These are phyloP conservation scores for Gracilaria domingensis DNA, from an alignment of 23 red algal genomes.

Conservation along the genomic window DNA sequence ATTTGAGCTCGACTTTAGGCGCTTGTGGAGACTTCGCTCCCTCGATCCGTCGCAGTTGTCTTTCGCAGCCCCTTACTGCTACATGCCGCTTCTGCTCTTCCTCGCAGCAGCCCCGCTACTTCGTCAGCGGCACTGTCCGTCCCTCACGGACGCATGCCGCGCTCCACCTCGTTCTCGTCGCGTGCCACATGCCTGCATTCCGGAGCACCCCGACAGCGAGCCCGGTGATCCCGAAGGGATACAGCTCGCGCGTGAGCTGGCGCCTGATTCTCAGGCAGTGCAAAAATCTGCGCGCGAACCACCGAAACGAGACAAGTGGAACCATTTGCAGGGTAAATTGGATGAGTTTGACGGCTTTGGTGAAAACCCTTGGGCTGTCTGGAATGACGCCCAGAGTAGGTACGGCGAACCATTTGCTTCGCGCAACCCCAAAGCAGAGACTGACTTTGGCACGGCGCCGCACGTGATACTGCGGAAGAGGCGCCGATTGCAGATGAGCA, in stretches of 20 bases:
- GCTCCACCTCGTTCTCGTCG: background rate
- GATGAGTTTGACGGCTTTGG: background rate
- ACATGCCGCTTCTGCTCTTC: constrained; percentile 16
- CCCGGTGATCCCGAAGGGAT: constrained; percentile 46
- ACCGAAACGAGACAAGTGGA: constrained; percentile 29
- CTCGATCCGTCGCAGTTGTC: too few relatives aligned
- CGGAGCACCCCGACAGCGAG: background rate
- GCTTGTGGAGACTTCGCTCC: background rate
- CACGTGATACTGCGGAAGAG: constrained; percentile 38
- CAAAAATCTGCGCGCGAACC: background rate
- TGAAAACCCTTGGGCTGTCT: constrained; percentile 24
- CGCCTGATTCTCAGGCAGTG: constrained; percentile 4
- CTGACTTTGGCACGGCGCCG: constrained; percentile 77
- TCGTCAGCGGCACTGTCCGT: background rate
- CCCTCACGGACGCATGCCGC: background rate
- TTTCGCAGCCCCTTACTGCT: background rate
- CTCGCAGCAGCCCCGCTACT: constrained; percentile 5
- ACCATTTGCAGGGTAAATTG: background rate
- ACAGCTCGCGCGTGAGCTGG: constrained; percentile 45
- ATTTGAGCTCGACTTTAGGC: too few relatives aligned
- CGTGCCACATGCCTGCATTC: background rate
- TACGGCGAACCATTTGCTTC: background rate
- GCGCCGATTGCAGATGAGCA: background rate
- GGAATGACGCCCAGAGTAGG: constrained; percentile 9
- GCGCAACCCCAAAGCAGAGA: constrained; percentile 70